Evolutionary conservation across 2,329 filamentous ascomycete genomes (phyloP).

Genomic region (Fusarium sp.): DNA sequence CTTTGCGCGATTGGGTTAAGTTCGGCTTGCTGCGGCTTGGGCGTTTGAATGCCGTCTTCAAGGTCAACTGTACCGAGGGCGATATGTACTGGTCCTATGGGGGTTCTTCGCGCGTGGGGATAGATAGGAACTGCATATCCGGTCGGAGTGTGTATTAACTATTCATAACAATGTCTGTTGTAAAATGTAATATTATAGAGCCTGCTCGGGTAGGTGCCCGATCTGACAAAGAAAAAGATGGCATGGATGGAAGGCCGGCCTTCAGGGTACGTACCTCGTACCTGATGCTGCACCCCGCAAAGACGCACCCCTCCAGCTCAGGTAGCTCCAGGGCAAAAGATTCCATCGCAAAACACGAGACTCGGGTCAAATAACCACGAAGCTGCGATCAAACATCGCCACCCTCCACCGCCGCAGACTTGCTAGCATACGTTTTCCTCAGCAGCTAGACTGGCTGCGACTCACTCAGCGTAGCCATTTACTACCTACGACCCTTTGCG

Average conservation of each 20-base stretch:
- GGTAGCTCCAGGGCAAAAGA: constrained; percentile 32
- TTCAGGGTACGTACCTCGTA: constrained; percentile 7
- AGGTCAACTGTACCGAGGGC: constrained; percentile 9
- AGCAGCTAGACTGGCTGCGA: neutral
- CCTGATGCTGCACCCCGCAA: constrained; percentile 37
- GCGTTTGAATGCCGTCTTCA: constrained; percentile 4
- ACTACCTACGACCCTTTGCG: neutral
- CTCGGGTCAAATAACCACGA: constrained; percentile 13
- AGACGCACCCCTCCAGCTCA: constrained; percentile 44
- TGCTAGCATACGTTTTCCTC: neutral
- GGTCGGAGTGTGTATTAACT: neutral
- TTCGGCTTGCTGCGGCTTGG: constrained; percentile 37
- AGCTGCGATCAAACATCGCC: constrained; percentile 1
- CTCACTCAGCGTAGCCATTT: neutral
- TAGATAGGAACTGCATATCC: neutral
- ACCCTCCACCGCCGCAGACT: neutral
- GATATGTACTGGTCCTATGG: neutral
- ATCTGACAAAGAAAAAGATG: neutral
- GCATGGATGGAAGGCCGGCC: neutral
- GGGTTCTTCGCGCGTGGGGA: neutral
- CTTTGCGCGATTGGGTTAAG: constrained; percentile 16
- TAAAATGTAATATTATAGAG: neutral
- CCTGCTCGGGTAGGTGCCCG: neutral
- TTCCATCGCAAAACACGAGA: constrained; percentile 35
- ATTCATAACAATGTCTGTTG: neutral